Evolutionary conservation across 305 asterid genomes (phyloP), one percentile per base, ranked within the genome.

Genomic region (Fraxinus latifolia): DNA sequence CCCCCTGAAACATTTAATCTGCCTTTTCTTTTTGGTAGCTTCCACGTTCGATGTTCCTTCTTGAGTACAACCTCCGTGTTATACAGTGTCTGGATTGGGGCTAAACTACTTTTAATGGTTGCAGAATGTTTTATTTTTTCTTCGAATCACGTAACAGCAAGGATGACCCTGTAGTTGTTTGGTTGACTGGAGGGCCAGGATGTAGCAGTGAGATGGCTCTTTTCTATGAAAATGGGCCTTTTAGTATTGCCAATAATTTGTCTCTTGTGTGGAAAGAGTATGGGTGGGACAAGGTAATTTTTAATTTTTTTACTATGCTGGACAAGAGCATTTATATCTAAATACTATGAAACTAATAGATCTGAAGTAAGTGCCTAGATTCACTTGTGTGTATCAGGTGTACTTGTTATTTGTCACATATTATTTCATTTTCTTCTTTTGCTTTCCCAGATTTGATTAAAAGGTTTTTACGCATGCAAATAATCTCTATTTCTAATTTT

Each of bases 131-230:
- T 81, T 96, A 96, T 89, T 96, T 94, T 81, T 94, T 90, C 95
- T 96, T 96, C 78, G 94, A 96, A 86, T 96, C 99, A n/a, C 95
- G 97, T 15, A 89, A 89, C 87, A 90, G 93, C 92, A 83, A 88
- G 79, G 85, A 84, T 15, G 97, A 92, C 80, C 99, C 99, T 82
- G 97, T 94, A 84, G 98, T 94, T 81, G 94, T 94, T 88, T 96
- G 99, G 99, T 87, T 96, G 90, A 94, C 98, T 80, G 98, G 99
- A 79, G 99, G 99, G 32, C 99, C 98, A 74, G 99, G 98, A 65
- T 96, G 99, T 89, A 90, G 98, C 89, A 94, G 99, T 84, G 99
- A 96, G 88, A 87, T 94, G 94, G 99, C 99, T 53, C 97, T 94
- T 78, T 96, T 96, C 89, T 96, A 93, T 82, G 99, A 96, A 87